Percentiles rank a stretch among this genome's conserved stretches.
Evolutionary conservation across 2,329 filamentous ascomycete species (phyloP).

Genomic region (Laburnicola sp.): DNA sequence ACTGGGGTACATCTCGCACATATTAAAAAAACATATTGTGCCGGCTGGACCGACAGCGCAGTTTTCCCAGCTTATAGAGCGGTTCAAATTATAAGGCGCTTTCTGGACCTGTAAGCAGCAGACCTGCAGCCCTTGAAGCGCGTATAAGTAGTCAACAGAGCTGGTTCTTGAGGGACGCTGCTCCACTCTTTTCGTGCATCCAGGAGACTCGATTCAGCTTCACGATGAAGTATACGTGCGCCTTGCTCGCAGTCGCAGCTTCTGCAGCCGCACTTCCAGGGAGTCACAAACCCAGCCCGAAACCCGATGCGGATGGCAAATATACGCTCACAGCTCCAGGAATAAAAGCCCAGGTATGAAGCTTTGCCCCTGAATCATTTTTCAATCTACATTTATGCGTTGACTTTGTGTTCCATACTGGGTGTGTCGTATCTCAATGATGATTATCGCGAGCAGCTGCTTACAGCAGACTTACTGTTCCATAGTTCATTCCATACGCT

Average conservation of each 20-base stretch:
- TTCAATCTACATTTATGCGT: neutral
- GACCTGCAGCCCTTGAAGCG: conserved; percentile 9
- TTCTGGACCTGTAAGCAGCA: conserved; percentile 9
- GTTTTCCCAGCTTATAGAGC: conserved; percentile 19
- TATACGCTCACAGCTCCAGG: conserved; percentile 38
- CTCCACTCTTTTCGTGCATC: conserved; percentile 6
- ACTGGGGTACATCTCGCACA: conserved; percentile 25
- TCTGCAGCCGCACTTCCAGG: conserved; percentile 17
- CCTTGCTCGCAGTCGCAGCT: conserved; percentile 22
- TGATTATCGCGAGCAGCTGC: neutral
- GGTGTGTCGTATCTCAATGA: neutral
- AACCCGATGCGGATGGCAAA: conserved; percentile 31
- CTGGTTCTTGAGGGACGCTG: conserved; percentile 6
- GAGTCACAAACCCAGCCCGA: conserved; percentile 7
- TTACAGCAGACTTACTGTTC: neutral
- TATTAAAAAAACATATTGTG: conserved; percentile 25
- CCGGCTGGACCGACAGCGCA: conserved; percentile 10
- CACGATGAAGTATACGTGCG: conserved; percentile 28
- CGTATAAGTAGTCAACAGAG: conserved; percentile 21
- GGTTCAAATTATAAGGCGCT: conserved; percentile 14
- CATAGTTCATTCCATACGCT: conserved; percentile 41
- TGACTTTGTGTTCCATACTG: neutral
- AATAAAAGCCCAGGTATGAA: conserved; percentile 34
- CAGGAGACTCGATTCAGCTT: neutral
- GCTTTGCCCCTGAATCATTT: neutral